A percentile compares a stretch with the other conserved stretches of the same genome.
These are phyloP conservation scores for Trypanosoma grayi DNA, from an alignment of 208 protist genomes.

Conservation along the genomic window DNA sequence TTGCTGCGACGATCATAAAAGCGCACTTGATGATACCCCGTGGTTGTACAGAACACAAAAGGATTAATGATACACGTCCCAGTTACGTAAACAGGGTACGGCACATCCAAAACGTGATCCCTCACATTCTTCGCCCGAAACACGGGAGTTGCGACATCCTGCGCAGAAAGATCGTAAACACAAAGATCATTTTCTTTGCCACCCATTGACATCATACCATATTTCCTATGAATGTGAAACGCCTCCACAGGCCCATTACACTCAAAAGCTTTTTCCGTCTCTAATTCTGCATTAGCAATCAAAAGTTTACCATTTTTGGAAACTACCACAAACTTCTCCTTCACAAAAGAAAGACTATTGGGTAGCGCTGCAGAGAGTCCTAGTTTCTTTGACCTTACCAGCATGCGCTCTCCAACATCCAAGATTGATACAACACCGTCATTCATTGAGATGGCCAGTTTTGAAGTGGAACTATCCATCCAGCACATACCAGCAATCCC, in stretches of 20 bases:
- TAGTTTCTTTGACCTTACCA: constrained; percentile 35
- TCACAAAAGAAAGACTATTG: constrained; percentile 60
- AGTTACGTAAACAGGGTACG: constrained; percentile 67
- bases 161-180: constrained; percentile 59
- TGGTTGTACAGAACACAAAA: constrained; percentile 70
- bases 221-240: constrained; percentile 74
- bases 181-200: constrained; percentile 69
- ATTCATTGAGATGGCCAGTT: constrained; percentile 56
- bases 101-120: constrained; percentile 79
- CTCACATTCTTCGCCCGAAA: constrained; percentile 63
- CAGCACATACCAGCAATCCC: constrained; percentile 77
- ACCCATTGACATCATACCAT: constrained; percentile 70
- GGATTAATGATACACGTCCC: constrained; percentile 75
- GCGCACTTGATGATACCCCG: constrained; percentile 80
- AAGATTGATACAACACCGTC: constrained; percentile 62
- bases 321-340: constrained; percentile 52
- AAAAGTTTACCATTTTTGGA: constrained; percentile 42
- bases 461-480: constrained; percentile 51
- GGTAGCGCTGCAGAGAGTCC: constrained; percentile 39
- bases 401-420: constrained; percentile 30
- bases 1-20: constrained; percentile 81
- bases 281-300: constrained; percentile 38
- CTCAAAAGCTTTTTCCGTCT: constrained; percentile 14
- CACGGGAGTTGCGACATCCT: constrained; percentile 41
- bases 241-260: constrained; percentile 64